A percentile compares a stretch with the other conserved stretches of the same genome.
These are phyloP conservation scores for Trifolium fragiferum DNA, from an alignment of 306 rosid genomes.

Conservation along the genomic window DNA sequence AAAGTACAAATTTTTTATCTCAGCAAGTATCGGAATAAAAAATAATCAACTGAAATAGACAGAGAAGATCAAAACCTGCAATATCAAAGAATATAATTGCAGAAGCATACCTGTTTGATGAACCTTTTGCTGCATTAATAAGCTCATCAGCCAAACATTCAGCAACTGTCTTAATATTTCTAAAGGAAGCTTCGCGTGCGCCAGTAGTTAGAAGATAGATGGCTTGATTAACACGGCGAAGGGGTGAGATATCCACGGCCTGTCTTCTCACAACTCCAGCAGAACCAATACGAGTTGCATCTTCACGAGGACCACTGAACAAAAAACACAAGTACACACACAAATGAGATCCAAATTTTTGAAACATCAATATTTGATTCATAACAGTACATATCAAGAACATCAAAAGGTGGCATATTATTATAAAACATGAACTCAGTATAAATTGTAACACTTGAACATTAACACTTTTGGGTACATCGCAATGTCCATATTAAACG, in stretches of 20 bases:
- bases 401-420: neutral
- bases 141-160: constrained; percentile 77
- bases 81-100: neutral
- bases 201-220: constrained; percentile 68
- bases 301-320: constrained; percentile 72
- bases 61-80: neutral
- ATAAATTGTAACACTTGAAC: neutral
- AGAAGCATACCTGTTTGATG: constrained; percentile 60
- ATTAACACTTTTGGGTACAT: neutral
- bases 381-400: neutral
- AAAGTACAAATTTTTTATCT: neutral
- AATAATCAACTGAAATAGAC: neutral
- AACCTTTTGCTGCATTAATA: constrained; percentile 73
- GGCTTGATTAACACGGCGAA: constrained; percentile 71
- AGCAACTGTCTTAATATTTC: constrained; percentile 69
- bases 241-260: constrained; percentile 75
- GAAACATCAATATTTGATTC: neutral
- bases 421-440: neutral
- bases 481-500: neutral
- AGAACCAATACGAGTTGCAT: constrained; percentile 71
- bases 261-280: constrained; percentile 78
- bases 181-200: constrained; percentile 72
- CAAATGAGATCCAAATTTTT: neutral
- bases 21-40: neutral
- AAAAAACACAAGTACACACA: neutral